Conservation (phyloP, 2,329 filamentous ascomycete species). For the Hirsutella thompsonii region DNA sequence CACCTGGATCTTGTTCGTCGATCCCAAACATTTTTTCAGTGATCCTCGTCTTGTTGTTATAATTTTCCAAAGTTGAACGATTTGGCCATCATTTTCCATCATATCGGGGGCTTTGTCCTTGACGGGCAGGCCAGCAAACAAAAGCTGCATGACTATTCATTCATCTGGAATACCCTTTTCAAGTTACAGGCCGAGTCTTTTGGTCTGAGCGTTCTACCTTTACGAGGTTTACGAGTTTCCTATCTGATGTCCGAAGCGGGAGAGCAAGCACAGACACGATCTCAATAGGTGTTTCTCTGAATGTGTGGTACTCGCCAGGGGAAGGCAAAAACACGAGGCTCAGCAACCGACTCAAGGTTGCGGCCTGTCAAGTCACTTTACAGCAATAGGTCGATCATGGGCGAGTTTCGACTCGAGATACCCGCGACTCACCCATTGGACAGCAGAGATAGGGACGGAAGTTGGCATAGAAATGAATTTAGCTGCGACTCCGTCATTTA, state of each 20-base stretch:
- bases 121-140: conserved; percentile 1
- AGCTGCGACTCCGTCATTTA: too few relatives aligned
- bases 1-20: conserved; percentile 8
- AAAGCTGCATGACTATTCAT: neutral
- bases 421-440: too few relatives aligned
- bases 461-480: too few relatives aligned
- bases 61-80: conserved; percentile 3
- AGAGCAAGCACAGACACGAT: neutral
- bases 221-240: conserved; percentile 7
- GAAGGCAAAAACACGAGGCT: too few relatives aligned
- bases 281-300: too few relatives aligned
- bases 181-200: neutral
- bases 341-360: too few relatives aligned
- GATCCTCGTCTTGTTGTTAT: conserved; percentile 9
- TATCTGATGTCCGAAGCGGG: conserved; percentile 2
- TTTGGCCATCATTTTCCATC: neutral
- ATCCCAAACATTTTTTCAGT: conserved; percentile 11
- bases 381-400: too few relatives aligned
- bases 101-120: neutral
- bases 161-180: conserved; percentile 1
- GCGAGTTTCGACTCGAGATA: too few relatives aligned
- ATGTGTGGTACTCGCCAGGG: too few relatives aligned
- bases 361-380: too few relatives aligned
- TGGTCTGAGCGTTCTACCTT: conserved; percentile 3
- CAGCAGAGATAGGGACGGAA: too few relatives aligned